phyloP scores from a whole-genome alignment of 108 stramenopile species.

The Nitzschia palea region DNA sequence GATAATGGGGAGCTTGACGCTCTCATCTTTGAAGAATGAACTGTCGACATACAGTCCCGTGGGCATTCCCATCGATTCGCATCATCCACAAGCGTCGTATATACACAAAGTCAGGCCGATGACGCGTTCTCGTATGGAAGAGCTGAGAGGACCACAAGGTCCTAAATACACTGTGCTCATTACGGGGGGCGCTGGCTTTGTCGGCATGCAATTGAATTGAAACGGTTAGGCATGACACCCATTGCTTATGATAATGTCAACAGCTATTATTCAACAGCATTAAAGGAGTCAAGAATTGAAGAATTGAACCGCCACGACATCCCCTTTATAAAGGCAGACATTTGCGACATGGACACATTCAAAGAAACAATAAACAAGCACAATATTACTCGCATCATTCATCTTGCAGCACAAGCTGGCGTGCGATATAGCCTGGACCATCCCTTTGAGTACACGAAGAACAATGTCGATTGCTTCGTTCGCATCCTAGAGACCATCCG shows the following conservation, averaged over 20 bases:
- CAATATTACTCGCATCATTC: constrained; percentile 41
- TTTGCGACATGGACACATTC: constrained; percentile 30
- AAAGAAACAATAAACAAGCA: constrained; percentile 25
- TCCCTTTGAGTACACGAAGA: constrained; percentile 35
- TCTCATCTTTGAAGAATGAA: not conserved
- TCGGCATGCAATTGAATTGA: constrained; percentile 41
- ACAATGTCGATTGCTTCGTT: constrained; percentile 39
- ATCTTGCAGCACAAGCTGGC: constrained; percentile 43
- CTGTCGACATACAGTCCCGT: not conserved
- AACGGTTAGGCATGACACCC: constrained; percentile 35
- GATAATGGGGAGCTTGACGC: constrained; percentile 9
- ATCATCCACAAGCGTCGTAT: constrained; percentile 12
- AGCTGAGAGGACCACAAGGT: constrained; percentile 30
- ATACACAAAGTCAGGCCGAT: not conserved
- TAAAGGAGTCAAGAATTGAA: constrained; percentile 28
- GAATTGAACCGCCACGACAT: constrained; percentile 25
- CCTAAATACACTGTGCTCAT: constrained; percentile 38
- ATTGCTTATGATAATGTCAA: constrained; percentile 44
- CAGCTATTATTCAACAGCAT: constrained; percentile 21
- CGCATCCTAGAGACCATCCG: constrained; percentile 27
- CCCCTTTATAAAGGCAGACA: constrained; percentile 29
- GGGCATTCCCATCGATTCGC: not conserved
- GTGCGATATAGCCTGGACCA: constrained; percentile 45
- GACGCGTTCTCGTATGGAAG: not conserved
- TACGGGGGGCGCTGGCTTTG: constrained; percentile 40